Evolutionary conservation across 2,329 filamentous ascomycete genomes (phyloP), one percentile per base, ranked within the genome.

Genomic region (Penicillium sp.): DNA sequence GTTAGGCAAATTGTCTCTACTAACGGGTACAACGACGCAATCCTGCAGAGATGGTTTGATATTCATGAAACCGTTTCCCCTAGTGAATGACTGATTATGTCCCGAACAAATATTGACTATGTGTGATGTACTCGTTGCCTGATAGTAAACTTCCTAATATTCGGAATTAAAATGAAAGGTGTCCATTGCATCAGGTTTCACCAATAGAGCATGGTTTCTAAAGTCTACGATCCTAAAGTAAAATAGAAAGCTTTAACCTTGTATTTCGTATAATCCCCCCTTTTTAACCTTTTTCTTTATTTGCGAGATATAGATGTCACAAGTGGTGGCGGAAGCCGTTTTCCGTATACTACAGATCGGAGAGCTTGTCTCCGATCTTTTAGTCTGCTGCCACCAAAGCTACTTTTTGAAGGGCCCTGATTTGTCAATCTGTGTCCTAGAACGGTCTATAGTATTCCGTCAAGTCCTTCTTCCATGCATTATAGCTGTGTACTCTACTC

Each of bases 351-450:
- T 18, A 52, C 34, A 55, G 52, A 55, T 61, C 57, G 54, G 47
- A 51, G 23, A 29, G 39, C 37, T 16, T 16, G 29, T 46, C 41
- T 51, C 48, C 46, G 52, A 47, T 29, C 21, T 9, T 52, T 44
- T 40, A 52, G 55, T 61, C 52, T 51, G 38, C 16, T 27, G 16
- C 29, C 52, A 55, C 50, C 49, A 25, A 40, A 48, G 32, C 41
- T 64, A 55, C 57, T 55, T 34, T 34, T 46, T 57, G 57, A 58
- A 56, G 54, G 48, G 61, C 52, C 50, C 51, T 56, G 13, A 49
- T 51, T 55, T 48, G 53, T 44, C 46, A 37, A 52, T 53, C 25
- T 42, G 25, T 47, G 54, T 34, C 44, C 51, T 12, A 45, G 46
- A 56, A 34, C 27, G 25, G 37, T 34, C 45, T 39, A 18, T 23